Conservation (phyloP, 108 stramenopile species). For the Nannochloropsis gaditana region DNA sequence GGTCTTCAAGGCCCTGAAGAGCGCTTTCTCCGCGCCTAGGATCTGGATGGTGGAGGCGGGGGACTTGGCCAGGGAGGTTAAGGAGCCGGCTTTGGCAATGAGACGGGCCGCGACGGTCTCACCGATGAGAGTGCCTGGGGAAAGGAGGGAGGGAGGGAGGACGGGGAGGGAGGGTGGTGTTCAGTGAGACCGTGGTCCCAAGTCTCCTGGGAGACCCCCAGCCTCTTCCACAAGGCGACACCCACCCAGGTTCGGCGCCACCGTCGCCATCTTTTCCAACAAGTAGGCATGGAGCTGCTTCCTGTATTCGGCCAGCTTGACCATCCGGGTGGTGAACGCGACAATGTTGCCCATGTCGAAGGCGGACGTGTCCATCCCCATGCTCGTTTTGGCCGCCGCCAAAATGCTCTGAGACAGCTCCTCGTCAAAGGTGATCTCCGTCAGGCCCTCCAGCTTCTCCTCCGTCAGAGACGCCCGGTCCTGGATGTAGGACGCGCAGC, state of each 20-base stretch:
- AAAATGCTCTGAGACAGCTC: slow-evolving; percentile 73
- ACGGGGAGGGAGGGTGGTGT: neutral
- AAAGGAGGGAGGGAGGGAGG: neutral
- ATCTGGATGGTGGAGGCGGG: slow-evolving; percentile 99
- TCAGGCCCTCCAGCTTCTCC: slow-evolving; percentile 61
- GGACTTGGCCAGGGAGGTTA: slow-evolving; percentile 95
- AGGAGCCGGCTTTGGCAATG: slow-evolving; percentile 95
- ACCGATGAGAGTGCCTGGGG: slow-evolving; percentile 75
- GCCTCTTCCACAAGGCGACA: too few relatives aligned
- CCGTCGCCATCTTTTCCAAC: slow-evolving; percentile 87
- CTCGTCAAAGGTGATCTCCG: slow-evolving; percentile 83
- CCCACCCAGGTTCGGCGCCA: slow-evolving; percentile 88
- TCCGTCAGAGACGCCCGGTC: slow-evolving; percentile 54
- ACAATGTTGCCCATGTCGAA: slow-evolving; percentile 94
- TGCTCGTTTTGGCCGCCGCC: slow-evolving; percentile 81
- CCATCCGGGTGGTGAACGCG: slow-evolving; percentile 94
- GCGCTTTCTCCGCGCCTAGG: slow-evolving; percentile 99
- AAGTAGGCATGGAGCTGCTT: slow-evolving; percentile 83
- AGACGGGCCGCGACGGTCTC: slow-evolving; percentile 97
- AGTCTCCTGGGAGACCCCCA: too few relatives aligned
- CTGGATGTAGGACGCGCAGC: slow-evolving; percentile 57
- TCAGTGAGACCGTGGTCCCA: too few relatives aligned
- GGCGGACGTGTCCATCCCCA: slow-evolving; percentile 98
- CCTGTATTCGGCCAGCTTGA: slow-evolving; percentile 90
- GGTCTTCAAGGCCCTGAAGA: slow-evolving; percentile 98